A percentile compares a stretch with the other conserved stretches of the same genome.
Evolutionary conservation across 192 early-diverging fungal genomes (phyloP).

Genomic region (Oehlia diaphana): DNA sequence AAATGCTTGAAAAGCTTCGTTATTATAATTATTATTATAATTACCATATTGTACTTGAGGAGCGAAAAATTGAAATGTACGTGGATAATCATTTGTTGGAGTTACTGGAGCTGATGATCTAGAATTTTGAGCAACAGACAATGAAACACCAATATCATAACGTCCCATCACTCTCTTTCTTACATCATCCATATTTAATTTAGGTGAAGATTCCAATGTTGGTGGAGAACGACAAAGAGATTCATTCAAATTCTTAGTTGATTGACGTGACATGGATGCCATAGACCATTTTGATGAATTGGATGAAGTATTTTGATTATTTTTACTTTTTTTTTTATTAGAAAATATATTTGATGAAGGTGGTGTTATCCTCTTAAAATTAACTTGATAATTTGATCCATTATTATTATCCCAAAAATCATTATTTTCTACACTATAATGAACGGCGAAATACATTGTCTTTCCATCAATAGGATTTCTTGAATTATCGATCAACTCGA

Average conservation of each 20-base stretch:
- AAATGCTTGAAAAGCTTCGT: background rate
- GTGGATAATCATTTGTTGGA: background rate
- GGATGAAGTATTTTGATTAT: background rate
- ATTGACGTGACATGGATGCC: background rate
- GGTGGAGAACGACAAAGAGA: conserved; percentile 7
- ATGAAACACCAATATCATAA: conserved; percentile 43
- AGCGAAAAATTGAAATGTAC: background rate
- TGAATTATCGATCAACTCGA: conserved; percentile 58
- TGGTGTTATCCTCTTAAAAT: conserved; percentile 37
- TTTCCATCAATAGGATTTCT: conserved; percentile 40
- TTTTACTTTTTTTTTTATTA: conserved; percentile 7
- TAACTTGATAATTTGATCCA: conserved; percentile 80
- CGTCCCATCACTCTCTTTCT: conserved; percentile 34
- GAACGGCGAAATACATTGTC: conserved; percentile 62
- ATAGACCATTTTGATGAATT: background rate
- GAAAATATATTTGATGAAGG: conserved; percentile 24
- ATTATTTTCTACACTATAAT: conserved; percentile 66
- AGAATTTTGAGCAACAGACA: conserved; percentile 35
- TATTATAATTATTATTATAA: background rate
- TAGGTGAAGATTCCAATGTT: background rate
- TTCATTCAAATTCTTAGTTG: background rate
- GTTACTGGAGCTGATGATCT: background rate
- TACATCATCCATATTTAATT: background rate
- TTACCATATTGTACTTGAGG: background rate
- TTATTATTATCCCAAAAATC: conserved; percentile 96